phyloP scores from a whole-genome alignment of 805 yeast genomes.

The Grigorovia jiainica region DNA sequence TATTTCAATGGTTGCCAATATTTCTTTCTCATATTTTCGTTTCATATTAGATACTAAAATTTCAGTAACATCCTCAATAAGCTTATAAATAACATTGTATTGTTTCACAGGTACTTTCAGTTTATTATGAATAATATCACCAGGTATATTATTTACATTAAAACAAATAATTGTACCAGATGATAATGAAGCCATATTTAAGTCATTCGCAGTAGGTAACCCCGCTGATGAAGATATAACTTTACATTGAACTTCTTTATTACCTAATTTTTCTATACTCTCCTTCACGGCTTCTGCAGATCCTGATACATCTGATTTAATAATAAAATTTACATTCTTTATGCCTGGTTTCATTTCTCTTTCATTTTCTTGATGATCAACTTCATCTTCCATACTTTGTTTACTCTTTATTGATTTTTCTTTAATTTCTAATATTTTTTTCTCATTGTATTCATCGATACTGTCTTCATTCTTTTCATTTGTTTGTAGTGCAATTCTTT shows the following conservation, averaged over 20 bases:
- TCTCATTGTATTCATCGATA: slow-evolving; percentile 61
- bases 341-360: slow-evolving; percentile 18
- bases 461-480: slow-evolving; percentile 51
- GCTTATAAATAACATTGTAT: slow-evolving; percentile 76
- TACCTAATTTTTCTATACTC: slow-evolving; percentile 73
- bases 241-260: slow-evolving; percentile 67
- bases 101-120: slow-evolving; percentile 54
- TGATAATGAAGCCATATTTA: slow-evolving; percentile 60
- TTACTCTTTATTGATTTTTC: slow-evolving; percentile 34
- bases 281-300: slow-evolving; percentile 90
- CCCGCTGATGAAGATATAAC: slow-evolving; percentile 76
- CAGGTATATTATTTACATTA: slow-evolving; percentile 55
- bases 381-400: slow-evolving; percentile 38
- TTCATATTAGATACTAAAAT: slow-evolving; percentile 50
- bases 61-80: slow-evolving; percentile 74
- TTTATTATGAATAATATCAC: slow-evolving; percentile 43
- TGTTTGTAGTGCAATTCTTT: slow-evolving; percentile 52
- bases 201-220: slow-evolving; percentile 54
- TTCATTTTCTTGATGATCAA: slow-evolving; percentile 25
- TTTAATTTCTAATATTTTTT: slow-evolving; percentile 41
- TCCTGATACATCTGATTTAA: slow-evolving; percentile 90
- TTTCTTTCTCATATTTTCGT: slow-evolving; percentile 59
- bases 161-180: slow-evolving; percentile 70
- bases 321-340: slow-evolving; percentile 46
- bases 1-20: slow-evolving; percentile 56